Evolutionary conservation across 2,329 filamentous ascomycete species (phyloP), one percentile per base, ranked within the genome.

Genomic region (Ramichloridium luteum): DNA sequence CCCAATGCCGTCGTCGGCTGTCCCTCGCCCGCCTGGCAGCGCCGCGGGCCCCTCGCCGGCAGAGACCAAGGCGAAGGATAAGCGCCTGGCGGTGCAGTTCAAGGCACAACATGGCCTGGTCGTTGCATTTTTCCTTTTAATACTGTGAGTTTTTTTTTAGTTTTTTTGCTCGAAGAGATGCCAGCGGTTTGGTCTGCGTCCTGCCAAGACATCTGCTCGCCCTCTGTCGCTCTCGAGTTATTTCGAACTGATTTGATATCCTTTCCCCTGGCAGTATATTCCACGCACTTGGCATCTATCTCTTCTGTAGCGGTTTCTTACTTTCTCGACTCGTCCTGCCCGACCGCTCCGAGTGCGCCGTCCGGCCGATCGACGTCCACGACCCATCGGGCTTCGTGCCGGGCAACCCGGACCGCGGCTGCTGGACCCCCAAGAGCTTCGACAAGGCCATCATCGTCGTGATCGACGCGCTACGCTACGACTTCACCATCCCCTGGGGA

Each of bases 341-440:
- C 48, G 72, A 88, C 50, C 79, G 78, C 55, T 78, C 78, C 46
- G 77, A 80, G 54, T 80, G 85, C 57, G 76, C 77, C 30, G 68
- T 80, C 35, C 74, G 81, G 30, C 88, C 90, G 3, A 71, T 80
- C 36, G 40, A 43, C 14, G 40, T 52, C 13, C 33, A 32, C 13
- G 37, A 44, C 20, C 29, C 16, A 49, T 44, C 17, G 39, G 27
- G 26, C 33, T 56, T 61, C 36, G 48, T 44, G 12, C 45, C 58
- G 2, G 60, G 60, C 23, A 56, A 58, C 16, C 43, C 57, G 13
- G 55, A 72, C 13, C 65, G 68, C 35, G 90, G 90, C 43, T 98
- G 90, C 67, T 98, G 90, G 90, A 85, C 96, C 55, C 83, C 85
- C 18, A 93, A 84, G 61, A 82, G 76, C 2, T 98, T 96, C 53